Percentiles rank a stretch among this genome's conserved stretches.
Evolutionary conservation across 225 moss, liverwort and hornwort species (phyloP).

Genomic region (Lunularia cruciata): DNA sequence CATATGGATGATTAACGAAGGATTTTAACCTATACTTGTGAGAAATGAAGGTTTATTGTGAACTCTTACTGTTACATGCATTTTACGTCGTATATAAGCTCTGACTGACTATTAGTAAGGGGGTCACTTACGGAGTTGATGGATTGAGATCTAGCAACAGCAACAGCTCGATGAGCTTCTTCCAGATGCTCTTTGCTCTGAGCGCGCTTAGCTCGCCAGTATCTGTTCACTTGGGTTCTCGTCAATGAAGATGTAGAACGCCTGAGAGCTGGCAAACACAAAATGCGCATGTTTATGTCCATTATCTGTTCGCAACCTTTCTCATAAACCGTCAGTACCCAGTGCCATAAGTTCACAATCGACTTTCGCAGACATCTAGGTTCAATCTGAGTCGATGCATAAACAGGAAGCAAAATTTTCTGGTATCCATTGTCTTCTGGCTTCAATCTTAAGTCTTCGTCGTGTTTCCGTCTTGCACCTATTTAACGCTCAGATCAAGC

Average conservation of each 20-base stretch:
- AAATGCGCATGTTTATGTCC: neutral
- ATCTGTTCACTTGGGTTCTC: slow-evolving; percentile 7
- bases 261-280: neutral
- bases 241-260: neutral
- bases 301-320: neutral
- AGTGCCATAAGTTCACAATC: too few species aligned
- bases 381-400: too few species aligned
- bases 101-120: neutral
- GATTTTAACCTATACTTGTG: neutral
- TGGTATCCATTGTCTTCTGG: too few species aligned
- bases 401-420: too few species aligned
- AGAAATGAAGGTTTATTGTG: neutral
- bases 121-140: slow-evolving; percentile 1
- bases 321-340: too few species aligned
- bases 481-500: too few species aligned
- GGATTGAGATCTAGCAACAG: neutral
- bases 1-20: neutral
- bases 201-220: slow-evolving; percentile 1
- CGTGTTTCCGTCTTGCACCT: too few species aligned
- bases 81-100: too few species aligned
- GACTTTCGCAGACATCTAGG: too few species aligned
- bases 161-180: slow-evolving; percentile 5
- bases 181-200: slow-evolving; percentile 6
- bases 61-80: too few species aligned
- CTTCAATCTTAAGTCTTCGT: too few species aligned